These are phyloP conservation scores for Aureobasidium sp. DNA, from an alignment of 2,329 filamentous ascomycete species.

Conservation along the genomic window DNA sequence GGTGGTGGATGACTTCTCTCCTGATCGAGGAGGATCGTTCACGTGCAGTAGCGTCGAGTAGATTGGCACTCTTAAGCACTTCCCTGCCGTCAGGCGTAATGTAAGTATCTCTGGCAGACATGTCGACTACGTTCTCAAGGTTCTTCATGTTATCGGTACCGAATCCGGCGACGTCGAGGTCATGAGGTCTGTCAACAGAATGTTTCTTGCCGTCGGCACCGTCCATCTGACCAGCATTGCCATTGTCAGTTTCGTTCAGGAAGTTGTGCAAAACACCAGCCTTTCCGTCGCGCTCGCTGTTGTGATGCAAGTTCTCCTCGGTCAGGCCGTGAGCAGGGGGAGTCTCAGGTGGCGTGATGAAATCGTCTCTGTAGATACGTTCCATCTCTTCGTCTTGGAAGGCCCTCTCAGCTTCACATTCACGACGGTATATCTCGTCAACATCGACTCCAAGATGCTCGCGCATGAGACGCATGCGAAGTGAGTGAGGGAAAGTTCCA, in stretches of 20 bases:
- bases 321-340: constrained; percentile 18
- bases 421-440: constrained; percentile 57
- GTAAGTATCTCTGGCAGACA: constrained; percentile 34
- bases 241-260: constrained; percentile 8
- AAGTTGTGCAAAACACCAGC: constrained; percentile 3
- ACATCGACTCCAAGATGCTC: constrained; percentile 96
- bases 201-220: constrained; percentile 52
- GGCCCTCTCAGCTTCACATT: constrained; percentile 29
- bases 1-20: background rate
- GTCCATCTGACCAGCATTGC: constrained; percentile 27
- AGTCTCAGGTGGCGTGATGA: constrained; percentile 27
- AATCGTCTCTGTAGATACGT: constrained; percentile 25
- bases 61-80: constrained; percentile 41
- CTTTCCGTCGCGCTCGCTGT: constrained; percentile 5
- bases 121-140: constrained; percentile 25
- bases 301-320: constrained; percentile 17
- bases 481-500: constrained; percentile 82
- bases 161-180: constrained; percentile 68
- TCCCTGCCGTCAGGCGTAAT: constrained; percentile 56
- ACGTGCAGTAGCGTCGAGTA: background rate
- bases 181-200: constrained; percentile 43
- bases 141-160: constrained; percentile 63
- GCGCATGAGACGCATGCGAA: constrained; percentile 89
- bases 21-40: background rate
- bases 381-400: constrained; percentile 53